These are phyloP conservation scores for Glonium stellatum DNA, from an alignment of 495 filamentous ascomycete genomes.

Conservation along the genomic window DNA sequence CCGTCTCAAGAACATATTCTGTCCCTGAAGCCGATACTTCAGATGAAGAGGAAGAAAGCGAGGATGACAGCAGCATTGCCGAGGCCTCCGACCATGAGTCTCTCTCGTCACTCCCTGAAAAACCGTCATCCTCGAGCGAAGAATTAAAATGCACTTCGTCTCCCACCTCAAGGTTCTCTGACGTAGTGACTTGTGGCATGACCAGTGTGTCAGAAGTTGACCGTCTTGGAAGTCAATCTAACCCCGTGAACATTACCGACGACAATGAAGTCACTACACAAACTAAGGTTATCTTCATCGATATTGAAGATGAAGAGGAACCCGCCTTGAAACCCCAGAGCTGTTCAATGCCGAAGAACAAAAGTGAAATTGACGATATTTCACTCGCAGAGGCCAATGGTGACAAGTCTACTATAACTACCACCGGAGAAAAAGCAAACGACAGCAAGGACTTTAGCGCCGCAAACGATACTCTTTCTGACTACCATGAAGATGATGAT, in stretches of 20 bases:
- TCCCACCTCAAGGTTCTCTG: not conserved
- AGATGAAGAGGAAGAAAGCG: conserved; percentile 7
- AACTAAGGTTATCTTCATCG: conserved; percentile 5
- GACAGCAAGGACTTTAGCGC: not conserved
- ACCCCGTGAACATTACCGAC: conserved; percentile 21
- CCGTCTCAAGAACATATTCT: conserved; percentile 2
- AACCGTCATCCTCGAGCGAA: not conserved
- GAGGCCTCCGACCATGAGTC: not conserved
- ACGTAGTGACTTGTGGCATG: not conserved
- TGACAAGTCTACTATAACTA: not conserved
- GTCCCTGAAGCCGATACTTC: conserved; percentile 18
- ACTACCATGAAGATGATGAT: not conserved
- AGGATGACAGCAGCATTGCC: conserved; percentile 1
- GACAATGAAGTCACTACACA: conserved; percentile 6
- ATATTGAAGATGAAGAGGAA: not conserved
- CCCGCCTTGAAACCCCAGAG: not conserved
- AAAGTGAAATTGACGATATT: not conserved
- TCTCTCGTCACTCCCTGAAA: not conserved
- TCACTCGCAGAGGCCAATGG: not conserved
- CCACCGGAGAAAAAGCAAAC: not conserved
- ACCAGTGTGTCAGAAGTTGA: not conserved
- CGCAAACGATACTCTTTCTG: too few species aligned
- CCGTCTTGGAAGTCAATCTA: conserved; percentile 16
- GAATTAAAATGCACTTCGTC: not conserved
- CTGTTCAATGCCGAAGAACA: not conserved